These are phyloP conservation scores for Salvia rosmarinus DNA, from an alignment of 257 asterid species.

Conservation along the genomic window DNA sequence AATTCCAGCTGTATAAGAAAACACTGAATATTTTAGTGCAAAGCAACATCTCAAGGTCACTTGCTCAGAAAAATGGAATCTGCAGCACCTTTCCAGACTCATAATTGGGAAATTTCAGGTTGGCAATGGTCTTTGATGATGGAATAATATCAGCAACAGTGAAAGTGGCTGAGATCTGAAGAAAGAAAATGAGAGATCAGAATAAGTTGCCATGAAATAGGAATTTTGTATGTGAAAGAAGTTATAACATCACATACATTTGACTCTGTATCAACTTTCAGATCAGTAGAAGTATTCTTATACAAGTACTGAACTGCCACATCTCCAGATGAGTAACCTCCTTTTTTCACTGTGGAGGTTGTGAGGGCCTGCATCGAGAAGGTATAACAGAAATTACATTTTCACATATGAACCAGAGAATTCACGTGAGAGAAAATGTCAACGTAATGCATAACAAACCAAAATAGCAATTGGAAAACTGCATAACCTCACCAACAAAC, in stretches of 20 bases:
- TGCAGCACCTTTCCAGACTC: constrained; percentile 74
- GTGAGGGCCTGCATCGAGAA: constrained; percentile 66
- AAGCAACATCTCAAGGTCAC: not conserved
- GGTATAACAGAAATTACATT: not conserved
- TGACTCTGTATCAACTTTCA: constrained; percentile 88
- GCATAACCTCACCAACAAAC: not conserved
- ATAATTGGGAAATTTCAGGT: constrained; percentile 69
- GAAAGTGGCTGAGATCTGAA: constrained; percentile 65
- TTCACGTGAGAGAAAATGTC: constrained; percentile 12
- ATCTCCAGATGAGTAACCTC: constrained; percentile 84
- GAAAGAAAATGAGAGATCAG: constrained; percentile 25
- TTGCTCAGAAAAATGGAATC: not conserved
- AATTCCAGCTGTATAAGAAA: constrained; percentile 61
- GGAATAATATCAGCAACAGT: constrained; percentile 60
- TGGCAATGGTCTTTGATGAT: constrained; percentile 71
- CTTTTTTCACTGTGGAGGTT: constrained; percentile 78
- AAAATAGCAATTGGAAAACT: not conserved
- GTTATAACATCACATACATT: constrained; percentile 50
- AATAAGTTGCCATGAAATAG: constrained; percentile 2
- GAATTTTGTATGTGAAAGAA: constrained; percentile 3
- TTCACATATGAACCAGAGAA: not conserved
- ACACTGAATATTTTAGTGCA: constrained; percentile 19
- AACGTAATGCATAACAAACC: not conserved
- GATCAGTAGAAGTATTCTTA: constrained; percentile 60
- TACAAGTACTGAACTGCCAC: constrained; percentile 68